Evolutionary conservation across 2,329 filamentous ascomycete species (phyloP), one percentile per base, ranked within the genome.

Genomic region (Domatiomyces catenatus): DNA sequence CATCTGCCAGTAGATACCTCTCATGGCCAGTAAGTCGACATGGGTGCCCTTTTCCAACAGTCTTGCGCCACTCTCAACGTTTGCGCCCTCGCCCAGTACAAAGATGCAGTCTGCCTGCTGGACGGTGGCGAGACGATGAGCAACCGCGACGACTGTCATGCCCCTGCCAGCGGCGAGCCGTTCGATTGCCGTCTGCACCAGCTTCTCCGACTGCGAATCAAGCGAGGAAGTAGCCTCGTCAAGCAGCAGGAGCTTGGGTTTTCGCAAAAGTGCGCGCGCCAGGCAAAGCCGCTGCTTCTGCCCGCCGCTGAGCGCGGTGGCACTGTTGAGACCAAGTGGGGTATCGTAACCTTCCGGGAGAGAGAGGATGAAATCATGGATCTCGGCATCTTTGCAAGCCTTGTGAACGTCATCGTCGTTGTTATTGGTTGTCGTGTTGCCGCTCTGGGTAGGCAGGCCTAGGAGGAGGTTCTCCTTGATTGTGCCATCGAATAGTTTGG

Each of bases 101-200:
- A 85, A 86, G 43, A 89, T 89, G n/a, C 81, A 69, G 63, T 90
- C 81, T 1, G 84, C 83, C 58, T 88, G 83, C 64, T 85, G 84
- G 18, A 89, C 80, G 10, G 83, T 90, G 0, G 81, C 81, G 47
- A 90, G 70, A 12, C 85, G 73, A 63, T 90, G 86, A 1, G 86
- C 86, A 8, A 92, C 84, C 2, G 84, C 83, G 2, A 92, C 71
- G 54, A 84, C 85, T 1, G 86, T 78, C 49, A 64, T 61, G 26
- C 60, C 80, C 17, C 55, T 47, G 6, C 75, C 76, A 55, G 72
- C 71, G 0, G 78, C 79, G 32, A 58, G 62, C 43, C 71, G 71
- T 68, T 86, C 81, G 60, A 89, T 79, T 0, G 83, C 83, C 0
- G 69, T 71, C 64, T 89, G 81, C 8, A 86, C 79, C 1, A 81